Percentiles rank a stretch among this genome's conserved stretches.
phyloP scores from a whole-genome alignment of 768 basidiomycete genomes.

The Calocybe gangraenosa region DNA sequence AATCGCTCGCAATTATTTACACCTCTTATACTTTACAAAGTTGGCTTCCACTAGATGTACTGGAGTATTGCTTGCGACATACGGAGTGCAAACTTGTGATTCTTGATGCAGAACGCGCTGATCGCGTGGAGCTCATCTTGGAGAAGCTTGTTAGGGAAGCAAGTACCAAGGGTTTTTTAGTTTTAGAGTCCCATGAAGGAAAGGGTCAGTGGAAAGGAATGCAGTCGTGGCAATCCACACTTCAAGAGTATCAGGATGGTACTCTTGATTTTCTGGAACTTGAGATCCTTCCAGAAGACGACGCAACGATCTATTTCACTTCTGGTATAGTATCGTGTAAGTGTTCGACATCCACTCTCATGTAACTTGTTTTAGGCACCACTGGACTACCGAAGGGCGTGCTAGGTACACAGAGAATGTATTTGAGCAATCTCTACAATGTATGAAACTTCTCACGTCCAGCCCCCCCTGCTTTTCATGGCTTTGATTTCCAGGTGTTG shows the following conservation, averaged over 20 bases:
- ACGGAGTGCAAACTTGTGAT: slow-evolving; percentile 41
- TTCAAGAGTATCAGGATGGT: slow-evolving; percentile 31
- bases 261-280: slow-evolving; percentile 22
- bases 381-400: slow-evolving; percentile 42
- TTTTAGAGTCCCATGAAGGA: slow-evolving; percentile 30
- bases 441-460: slow-evolving; percentile 19
- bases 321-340: slow-evolving; percentile 31
- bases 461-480: too few species aligned
- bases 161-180: slow-evolving; percentile 34
- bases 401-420: slow-evolving; percentile 45
- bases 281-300: slow-evolving; percentile 39
- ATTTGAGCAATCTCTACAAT: slow-evolving; percentile 43
- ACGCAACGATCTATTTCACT: slow-evolving; percentile 49
- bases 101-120: slow-evolving; percentile 42
- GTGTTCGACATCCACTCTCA: too few species aligned
- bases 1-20: neutral
- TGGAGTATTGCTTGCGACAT: slow-evolving; percentile 41
- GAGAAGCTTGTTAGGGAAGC: slow-evolving; percentile 24
- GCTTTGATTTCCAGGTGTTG: slow-evolving; percentile 23
- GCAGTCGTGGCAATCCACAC: slow-evolving; percentile 32
- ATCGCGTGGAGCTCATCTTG: slow-evolving; percentile 26
- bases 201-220: slow-evolving; percentile 40
- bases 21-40: slow-evolving; percentile 13
- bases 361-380: slow-evolving; percentile 20
- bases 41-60: slow-evolving; percentile 36